These are phyloP conservation scores for Ogataea paraovalis DNA, from an alignment of 805 yeast genomes.

Conservation along the genomic window DNA sequence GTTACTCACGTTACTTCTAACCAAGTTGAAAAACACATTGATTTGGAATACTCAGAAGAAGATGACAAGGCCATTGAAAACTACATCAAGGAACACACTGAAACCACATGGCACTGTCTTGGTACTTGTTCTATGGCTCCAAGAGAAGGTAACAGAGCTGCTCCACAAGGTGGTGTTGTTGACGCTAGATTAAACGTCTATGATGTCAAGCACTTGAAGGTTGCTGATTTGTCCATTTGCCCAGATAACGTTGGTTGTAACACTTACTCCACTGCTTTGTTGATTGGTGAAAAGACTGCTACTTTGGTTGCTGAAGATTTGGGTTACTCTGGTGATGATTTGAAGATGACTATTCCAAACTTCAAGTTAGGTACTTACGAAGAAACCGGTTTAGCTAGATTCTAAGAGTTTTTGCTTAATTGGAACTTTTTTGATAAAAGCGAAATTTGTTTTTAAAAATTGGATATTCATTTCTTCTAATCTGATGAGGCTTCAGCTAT, in stretches of 20 bases:
- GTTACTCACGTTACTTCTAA: constrained; percentile 21
- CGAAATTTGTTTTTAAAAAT: too few species aligned
- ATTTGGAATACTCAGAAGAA: constrained; percentile 23
- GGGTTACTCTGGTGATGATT: constrained; percentile 27
- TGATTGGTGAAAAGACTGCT: constrained; percentile 29
- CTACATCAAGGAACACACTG: constrained; percentile 27
- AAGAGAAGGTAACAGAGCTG: constrained; percentile 26
- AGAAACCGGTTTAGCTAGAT: constrained; percentile 26
- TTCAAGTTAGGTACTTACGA: constrained; percentile 27
- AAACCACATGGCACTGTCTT: constrained; percentile 31
- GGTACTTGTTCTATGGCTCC: constrained; percentile 30
- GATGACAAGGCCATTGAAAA: constrained; percentile 27
- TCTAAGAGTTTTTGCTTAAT: too few species aligned
- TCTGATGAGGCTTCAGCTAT: too few species aligned
- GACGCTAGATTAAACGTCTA: constrained; percentile 27
- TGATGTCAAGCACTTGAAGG: constrained; percentile 27
- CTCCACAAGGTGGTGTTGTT: constrained; percentile 27
- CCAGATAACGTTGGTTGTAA: constrained; percentile 31
- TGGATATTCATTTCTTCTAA: not conserved
- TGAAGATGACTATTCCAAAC: constrained; percentile 28
- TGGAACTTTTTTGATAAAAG: too few species aligned
- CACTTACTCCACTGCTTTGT: constrained; percentile 29
- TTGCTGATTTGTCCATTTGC: constrained; percentile 28
- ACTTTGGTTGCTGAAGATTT: constrained; percentile 28
- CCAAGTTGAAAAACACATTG: constrained; percentile 22